Evolutionary conservation across 768 basidiomycete species (phyloP).

Genomic region (Trametes gibbosa): DNA sequence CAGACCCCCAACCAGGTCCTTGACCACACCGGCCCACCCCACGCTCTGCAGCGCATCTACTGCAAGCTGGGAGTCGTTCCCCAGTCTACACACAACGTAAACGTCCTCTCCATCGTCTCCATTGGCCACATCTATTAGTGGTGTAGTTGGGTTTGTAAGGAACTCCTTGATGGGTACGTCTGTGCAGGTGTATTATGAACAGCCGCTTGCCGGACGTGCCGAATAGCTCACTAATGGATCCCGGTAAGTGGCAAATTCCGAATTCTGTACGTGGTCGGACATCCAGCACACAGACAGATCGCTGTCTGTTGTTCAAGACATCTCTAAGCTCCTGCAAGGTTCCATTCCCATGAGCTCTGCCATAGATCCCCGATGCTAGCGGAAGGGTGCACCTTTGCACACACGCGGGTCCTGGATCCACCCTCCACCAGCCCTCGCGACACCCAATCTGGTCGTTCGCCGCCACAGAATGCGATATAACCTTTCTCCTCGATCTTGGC

Average conservation of each 20-base stretch:
- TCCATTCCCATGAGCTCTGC: conserved; percentile 1
- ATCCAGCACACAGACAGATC: conserved; percentile 54
- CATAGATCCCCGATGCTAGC: neutral
- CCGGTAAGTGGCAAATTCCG: conserved; percentile 79
- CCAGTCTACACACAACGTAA: conserved; percentile 79
- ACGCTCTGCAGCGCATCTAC: conserved; percentile 56
- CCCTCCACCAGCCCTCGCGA: conserved; percentile 43
- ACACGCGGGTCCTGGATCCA: conserved; percentile 18
- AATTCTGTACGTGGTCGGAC: conserved; percentile 79
- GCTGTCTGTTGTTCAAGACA: conserved; percentile 31
- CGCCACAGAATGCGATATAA: conserved; percentile 88
- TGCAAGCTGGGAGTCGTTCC: conserved; percentile 93
- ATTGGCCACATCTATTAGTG: conserved; percentile 13
- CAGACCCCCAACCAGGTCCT: conserved; percentile 80
- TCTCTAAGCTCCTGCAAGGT: conserved; percentile 48
- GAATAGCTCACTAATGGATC: conserved; percentile 60
- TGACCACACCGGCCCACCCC: conserved; percentile 37
- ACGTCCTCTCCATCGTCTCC: conserved; percentile 29
- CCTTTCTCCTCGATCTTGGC: conserved; percentile 57
- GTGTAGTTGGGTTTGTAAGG: conserved; percentile 53
- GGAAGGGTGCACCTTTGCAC: conserved; percentile 32
- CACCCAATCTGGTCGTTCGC: conserved; percentile 65
- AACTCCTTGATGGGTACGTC: conserved; percentile 73
- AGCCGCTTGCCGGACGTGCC: too few relatives aligned
- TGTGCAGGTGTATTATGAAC: conserved; percentile 29